Conservation (phyloP, 2,329 filamentous ascomycete genomes). For the Paraphaeosphaeria sporulosa region DNA sequence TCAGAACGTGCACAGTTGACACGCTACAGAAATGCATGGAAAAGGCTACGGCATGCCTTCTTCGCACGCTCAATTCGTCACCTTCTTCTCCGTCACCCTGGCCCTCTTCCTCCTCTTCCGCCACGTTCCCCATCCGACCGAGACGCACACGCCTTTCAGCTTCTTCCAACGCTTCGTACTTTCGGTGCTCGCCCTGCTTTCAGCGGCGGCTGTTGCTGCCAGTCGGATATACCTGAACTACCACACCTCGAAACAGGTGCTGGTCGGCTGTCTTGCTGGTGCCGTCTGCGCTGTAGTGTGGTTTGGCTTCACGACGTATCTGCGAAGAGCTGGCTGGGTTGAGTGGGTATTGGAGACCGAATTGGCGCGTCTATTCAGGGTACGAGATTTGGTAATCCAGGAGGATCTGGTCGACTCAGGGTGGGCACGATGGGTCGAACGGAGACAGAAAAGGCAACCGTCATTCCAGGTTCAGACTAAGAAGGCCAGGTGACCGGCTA, state of each 20-base stretch:
- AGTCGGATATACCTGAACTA: slow-evolving; percentile 93
- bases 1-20: slow-evolving; percentile 13
- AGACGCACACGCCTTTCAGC: slow-evolving; percentile 64
- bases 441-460: slow-evolving; percentile 39
- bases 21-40: slow-evolving; percentile 69
- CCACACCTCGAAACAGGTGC: slow-evolving; percentile 86
- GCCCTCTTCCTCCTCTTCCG: slow-evolving; percentile 84
- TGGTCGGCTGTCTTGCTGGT: slow-evolving; percentile 79
- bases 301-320: slow-evolving; percentile 75
- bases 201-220: slow-evolving; percentile 67
- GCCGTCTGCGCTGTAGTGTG: slow-evolving; percentile 74
- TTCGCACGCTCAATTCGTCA: slow-evolving; percentile 93
- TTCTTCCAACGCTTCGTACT: slow-evolving; percentile 67
- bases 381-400: slow-evolving; percentile 83
- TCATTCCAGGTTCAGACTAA: slow-evolving; percentile 33
- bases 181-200: slow-evolving; percentile 50
- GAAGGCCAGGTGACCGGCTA: slow-evolving; percentile 28
- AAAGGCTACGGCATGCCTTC: slow-evolving; percentile 98
- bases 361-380: slow-evolving; percentile 69
- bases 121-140: slow-evolving; percentile 62
- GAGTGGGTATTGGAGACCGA: slow-evolving; percentile 74
- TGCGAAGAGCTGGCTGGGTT: slow-evolving; percentile 73
- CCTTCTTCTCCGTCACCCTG: slow-evolving; percentile 88
- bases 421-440: slow-evolving; percentile 87
- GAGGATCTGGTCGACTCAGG: slow-evolving; percentile 91